Percentiles rank a stretch among this genome's conserved stretches.
Conservation (phyloP, 306 rosid genomes). For the Cotoneaster glaucophyllus region DNA sequence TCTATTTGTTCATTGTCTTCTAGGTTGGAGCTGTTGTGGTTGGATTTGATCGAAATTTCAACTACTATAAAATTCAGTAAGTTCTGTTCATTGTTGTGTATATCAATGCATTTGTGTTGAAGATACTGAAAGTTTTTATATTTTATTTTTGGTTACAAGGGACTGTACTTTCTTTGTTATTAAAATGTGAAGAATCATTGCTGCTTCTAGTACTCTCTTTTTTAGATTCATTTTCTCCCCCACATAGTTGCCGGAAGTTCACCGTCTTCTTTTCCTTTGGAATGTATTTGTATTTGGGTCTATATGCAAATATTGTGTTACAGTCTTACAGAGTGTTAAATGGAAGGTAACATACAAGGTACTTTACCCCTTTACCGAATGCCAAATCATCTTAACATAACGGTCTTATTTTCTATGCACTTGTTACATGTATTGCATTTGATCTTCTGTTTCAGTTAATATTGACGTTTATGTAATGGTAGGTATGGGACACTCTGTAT, state of each 20-base stretch:
- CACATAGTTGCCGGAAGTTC: not conserved
- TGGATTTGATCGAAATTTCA: conserved; percentile 96
- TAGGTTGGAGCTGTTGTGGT: conserved; percentile 99
- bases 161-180: not conserved
- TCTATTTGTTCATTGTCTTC: conserved; percentile 16
- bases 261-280: not conserved
- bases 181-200: conserved; percentile 2
- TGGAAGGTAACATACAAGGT: not conserved
- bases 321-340: not conserved
- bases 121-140: not conserved
- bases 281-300: not conserved
- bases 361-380: not conserved
- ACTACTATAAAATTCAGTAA: conserved; percentile 97
- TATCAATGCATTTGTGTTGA: not conserved
- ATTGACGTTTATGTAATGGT: conserved; percentile 16
- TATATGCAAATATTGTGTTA: not conserved
- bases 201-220: conserved; percentile 11
- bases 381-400: not conserved
- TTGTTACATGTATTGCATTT: not conserved
- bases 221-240: not conserved
- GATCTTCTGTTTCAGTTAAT: not conserved
- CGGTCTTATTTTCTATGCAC: not conserved
- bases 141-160: not conserved
- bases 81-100: conserved; percentile 20
- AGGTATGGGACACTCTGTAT: conserved; percentile 95